Base-by-base conservation (phyloP, 257 asterid genomes). In the Solanum corneliomulleri region DNA sequence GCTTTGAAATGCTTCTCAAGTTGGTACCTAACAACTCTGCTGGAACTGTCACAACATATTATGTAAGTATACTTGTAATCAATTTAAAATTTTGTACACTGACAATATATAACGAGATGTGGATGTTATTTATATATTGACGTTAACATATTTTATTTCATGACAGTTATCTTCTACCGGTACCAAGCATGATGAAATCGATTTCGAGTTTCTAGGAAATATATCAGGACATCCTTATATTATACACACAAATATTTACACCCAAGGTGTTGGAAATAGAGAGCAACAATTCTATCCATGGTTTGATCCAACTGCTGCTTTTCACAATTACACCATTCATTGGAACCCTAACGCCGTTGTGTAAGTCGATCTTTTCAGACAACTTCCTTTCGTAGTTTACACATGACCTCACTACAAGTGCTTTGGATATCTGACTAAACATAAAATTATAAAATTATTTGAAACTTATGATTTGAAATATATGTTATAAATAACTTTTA, bases 121-220 rank as follows among this genome's bases (percentile, higher is more conserved):
- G 2, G 6, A 39, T 3, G 14, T 39, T 75, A 75, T 11, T 74
- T 39, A 44, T 39, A 39, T 37, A 44, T 25, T 44, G 1, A 27
- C 2, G 3, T 80, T 29, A 45, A 2, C 45, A 2, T 45, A 15
- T 1, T 27, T 47, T 9, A 80, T 80, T 33, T 33, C 2, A 0
- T 80, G 64, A 14, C 92, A 94, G 99, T 87, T 96, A 29, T 94
- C 95, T 81, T 95, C 95, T 27, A 88, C 77, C 0, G 98, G 98
- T 9, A 87, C 88, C 41, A 92, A 92, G 84, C 98, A 96, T 45
- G 96, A 96, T 62, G 98, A 96, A 89, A 94, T 95, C 15, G 98
- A 96, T 89, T 96, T 95, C 56, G 99, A 96, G 90, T 96, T 96
- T 86, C 90, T 96, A 3, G 99, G 99, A 14, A 96, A 96, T 84